Conservation (phyloP, 2,329 filamentous ascomycete genomes). For the Venturia aucupariae region DNA sequence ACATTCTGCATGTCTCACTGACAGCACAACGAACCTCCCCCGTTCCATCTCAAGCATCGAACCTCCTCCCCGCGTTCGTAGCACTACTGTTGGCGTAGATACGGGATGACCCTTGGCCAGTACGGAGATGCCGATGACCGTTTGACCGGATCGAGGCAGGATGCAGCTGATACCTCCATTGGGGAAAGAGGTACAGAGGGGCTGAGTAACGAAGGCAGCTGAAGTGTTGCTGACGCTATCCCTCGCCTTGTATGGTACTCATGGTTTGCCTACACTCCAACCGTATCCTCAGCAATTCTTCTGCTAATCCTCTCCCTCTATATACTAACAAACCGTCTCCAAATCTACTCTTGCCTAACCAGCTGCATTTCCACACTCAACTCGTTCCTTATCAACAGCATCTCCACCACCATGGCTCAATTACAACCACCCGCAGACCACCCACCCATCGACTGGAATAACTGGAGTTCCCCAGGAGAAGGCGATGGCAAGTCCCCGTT, state of each 20-base stretch:
- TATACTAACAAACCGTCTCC: not conserved
- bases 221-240: not conserved
- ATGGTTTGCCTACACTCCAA: not conserved
- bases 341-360: not conserved
- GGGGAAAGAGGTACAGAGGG: not conserved
- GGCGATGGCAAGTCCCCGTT: slow-evolving; percentile 13
- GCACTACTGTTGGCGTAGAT: not conserved
- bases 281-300: not conserved
- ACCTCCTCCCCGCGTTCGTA: not conserved
- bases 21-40: not conserved
- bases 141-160: not conserved
- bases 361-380: not conserved
- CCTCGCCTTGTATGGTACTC: not conserved
- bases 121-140: not conserved
- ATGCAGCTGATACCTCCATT: not conserved
- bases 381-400: not conserved
- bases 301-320: not conserved
- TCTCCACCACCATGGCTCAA: slow-evolving; percentile 1
- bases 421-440: slow-evolving; percentile 10
- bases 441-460: slow-evolving; percentile 15
- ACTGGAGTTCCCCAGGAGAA: slow-evolving; percentile 15
- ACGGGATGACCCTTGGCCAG: not conserved
- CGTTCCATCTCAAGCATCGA: not conserved
- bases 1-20: not conserved
- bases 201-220: not conserved